Base-by-base conservation (phyloP, 2,329 filamentous ascomycete species). In the Ascochyta rabiei region DNA sequence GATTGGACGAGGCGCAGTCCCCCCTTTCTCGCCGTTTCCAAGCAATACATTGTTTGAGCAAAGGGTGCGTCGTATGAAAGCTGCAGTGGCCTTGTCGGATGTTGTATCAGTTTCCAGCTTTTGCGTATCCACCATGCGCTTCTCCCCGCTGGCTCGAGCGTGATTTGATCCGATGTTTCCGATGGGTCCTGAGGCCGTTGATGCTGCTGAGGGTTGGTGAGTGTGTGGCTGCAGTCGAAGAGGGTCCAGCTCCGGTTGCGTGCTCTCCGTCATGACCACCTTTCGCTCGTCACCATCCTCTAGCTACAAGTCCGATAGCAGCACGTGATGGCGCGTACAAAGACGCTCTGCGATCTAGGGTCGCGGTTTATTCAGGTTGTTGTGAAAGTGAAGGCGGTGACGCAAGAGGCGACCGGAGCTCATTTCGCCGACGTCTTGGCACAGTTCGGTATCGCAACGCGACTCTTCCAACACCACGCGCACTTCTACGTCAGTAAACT, bases 51-150 rank as follows among this genome's bases (percentile, higher is more conserved):
- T 74, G 62, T 91, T 87, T n/a, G 89, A 84, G 74, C 91, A 96
- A 42, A 98, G 85, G 33, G 88, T 87, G 44, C 91, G 88, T 56
- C 92, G 90, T 75, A 97, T 90, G 62, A 97, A 84, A 58, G 87
- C 83, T 23, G 86, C 78, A 0, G 92, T 96, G n/a, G 89, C 87
- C 69, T 86, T 88, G 71, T 96, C 89, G 33, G 89, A 90, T 58
- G 87, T 81, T 45, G 74, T 79, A 69, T 63, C 70, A 44, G 53
- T 53, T 40, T 30, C 73, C 67, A 53, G 68, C 49, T 63, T 70
- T 35, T 62, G 59, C 30, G 55, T 50, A 23, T 71, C 69, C 21
- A 48, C 13, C 39, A 54, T 33, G 18, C 64, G 67, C 33, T 56
- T 53, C 42, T 60, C 51, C 31, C 60, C 54, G 33, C 50, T 54